Conservation (phyloP, 495 filamentous ascomycete genomes). For the Collariella sp. region DNA sequence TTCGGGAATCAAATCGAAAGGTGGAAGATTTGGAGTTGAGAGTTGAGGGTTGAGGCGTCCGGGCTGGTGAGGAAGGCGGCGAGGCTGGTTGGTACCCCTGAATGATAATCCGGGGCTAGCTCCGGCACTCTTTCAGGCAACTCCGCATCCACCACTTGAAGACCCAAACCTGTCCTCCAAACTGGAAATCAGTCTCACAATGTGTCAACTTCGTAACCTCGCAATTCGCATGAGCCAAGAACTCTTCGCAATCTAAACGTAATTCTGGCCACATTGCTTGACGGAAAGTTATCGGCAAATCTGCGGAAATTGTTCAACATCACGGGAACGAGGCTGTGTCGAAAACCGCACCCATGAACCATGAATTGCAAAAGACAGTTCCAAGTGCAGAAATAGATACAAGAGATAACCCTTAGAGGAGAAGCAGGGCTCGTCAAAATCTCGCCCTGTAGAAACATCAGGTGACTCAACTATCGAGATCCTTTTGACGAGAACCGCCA, state of each 20-base stretch:
- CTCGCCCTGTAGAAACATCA: too few species aligned
- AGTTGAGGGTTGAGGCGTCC: too few species aligned
- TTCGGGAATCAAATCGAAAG: not conserved
- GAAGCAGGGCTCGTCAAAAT: too few species aligned
- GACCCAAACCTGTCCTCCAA: not conserved
- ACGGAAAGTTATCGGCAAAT: not conserved
- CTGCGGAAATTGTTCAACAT: not conserved
- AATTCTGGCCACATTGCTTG: conserved; percentile 3
- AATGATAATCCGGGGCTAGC: not conserved
- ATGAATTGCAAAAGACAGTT: too few species aligned
- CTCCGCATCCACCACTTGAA: not conserved
- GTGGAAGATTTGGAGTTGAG: not conserved
- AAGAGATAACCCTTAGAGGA: too few species aligned
- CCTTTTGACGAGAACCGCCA: too few species aligned
- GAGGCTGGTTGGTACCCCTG: too few species aligned
- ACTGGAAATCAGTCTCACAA: not conserved
- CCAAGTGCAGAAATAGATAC: too few species aligned
- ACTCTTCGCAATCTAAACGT: not conserved
- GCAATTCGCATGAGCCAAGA: not conserved
- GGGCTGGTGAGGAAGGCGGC: not conserved
- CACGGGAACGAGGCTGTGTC: too few species aligned
- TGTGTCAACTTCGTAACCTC: conserved; percentile 21
- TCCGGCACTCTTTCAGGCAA: not conserved
- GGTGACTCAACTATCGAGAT: too few species aligned
- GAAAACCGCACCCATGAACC: too few species aligned